These are phyloP conservation scores for Neopestalotiopsis clavispora DNA, from an alignment of 2,329 filamentous ascomycete species.

Conservation along the genomic window DNA sequence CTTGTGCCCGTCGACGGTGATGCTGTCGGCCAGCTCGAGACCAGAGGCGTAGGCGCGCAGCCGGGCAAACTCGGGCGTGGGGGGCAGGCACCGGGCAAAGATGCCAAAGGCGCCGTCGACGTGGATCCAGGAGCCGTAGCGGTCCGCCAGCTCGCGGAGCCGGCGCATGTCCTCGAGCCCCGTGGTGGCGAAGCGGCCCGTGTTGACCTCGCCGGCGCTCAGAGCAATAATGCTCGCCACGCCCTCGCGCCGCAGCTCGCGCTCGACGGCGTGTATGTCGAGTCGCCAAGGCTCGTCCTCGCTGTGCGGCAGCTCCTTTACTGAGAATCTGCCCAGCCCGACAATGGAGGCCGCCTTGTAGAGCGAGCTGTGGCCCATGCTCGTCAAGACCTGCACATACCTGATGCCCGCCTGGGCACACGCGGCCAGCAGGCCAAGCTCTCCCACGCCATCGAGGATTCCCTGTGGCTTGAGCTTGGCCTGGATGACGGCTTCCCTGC, in stretches of 20 bases:
- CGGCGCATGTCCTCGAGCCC: slow-evolving; percentile 61
- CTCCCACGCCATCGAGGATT: slow-evolving; percentile 58
- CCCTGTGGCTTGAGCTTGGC: slow-evolving; percentile 34
- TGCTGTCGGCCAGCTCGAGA: slow-evolving; percentile 83
- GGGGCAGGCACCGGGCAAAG: slow-evolving; percentile 71
- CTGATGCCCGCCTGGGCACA: slow-evolving; percentile 67
- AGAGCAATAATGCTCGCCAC: slow-evolving; percentile 77
- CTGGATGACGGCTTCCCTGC: slow-evolving; percentile 66
- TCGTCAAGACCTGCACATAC: slow-evolving; percentile 78
- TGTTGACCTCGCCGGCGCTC: slow-evolving; percentile 92
- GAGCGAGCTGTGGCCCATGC: slow-evolving; percentile 82
- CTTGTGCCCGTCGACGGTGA: slow-evolving; percentile 87
- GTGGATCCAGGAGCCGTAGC: slow-evolving; percentile 83
- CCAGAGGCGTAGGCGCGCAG: slow-evolving; percentile 61
- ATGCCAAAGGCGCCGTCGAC: slow-evolving; percentile 91
- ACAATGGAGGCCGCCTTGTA: slow-evolving; percentile 83
- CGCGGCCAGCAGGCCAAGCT: slow-evolving; percentile 71
- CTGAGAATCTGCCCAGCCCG: slow-evolving; percentile 73
- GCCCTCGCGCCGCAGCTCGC: slow-evolving; percentile 55
- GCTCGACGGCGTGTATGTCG: slow-evolving; percentile 69
- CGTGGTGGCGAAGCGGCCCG: slow-evolving; percentile 75
- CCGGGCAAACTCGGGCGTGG: slow-evolving; percentile 57
- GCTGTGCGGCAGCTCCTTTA: slow-evolving; percentile 63
- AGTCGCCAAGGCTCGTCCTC: slow-evolving; percentile 69
- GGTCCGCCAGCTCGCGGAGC: slow-evolving; percentile 73